phyloP scores from a whole-genome alignment of 2,329 filamentous ascomycete species.

The Fusarium duplospermum region DNA sequence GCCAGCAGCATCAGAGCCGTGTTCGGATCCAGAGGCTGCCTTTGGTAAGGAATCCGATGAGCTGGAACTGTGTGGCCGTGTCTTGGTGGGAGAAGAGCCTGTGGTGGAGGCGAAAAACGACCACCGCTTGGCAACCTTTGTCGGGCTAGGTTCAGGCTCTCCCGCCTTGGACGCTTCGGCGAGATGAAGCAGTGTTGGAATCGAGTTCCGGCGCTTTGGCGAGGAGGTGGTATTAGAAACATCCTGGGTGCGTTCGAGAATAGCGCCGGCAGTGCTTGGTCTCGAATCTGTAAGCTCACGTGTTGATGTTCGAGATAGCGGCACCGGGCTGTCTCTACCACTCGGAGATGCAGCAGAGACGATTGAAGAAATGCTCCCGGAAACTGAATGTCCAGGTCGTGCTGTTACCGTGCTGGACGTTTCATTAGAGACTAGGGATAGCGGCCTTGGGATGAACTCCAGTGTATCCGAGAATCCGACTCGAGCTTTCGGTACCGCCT shows the following conservation, averaged over 20 bases:
- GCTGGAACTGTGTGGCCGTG: constrained; percentile 60
- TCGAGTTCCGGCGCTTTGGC: constrained; percentile 68
- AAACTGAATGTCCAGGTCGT: constrained; percentile 76
- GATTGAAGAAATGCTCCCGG: constrained; percentile 83
- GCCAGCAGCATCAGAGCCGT: constrained; percentile 46
- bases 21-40: constrained; percentile 50
- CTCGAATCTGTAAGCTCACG: constrained; percentile 62
- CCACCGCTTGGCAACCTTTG: constrained; percentile 68
- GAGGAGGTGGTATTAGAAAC: constrained; percentile 45
- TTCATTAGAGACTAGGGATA: constrained; percentile 87
- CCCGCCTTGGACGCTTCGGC: constrained; percentile 50
- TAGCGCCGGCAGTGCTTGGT: constrained; percentile 78
- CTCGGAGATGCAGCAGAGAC: constrained; percentile 66
- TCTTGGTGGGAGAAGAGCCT: constrained; percentile 59
- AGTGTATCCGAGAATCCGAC: constrained; percentile 88
- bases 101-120: constrained; percentile 67
- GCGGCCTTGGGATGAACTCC: constrained; percentile 83
- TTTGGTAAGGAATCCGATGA: constrained; percentile 55
- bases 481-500: constrained; percentile 64
- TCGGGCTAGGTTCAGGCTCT: constrained; percentile 59
- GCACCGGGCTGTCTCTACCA: constrained; percentile 54
- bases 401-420: constrained; percentile 82
- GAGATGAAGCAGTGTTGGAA: constrained; percentile 63
- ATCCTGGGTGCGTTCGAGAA: constrained; percentile 65
- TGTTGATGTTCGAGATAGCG: constrained; percentile 54